phyloP scores from a whole-genome alignment of 1,284 basidiomycete species.

The Cutaneotrichosporon curvatum region DNA sequence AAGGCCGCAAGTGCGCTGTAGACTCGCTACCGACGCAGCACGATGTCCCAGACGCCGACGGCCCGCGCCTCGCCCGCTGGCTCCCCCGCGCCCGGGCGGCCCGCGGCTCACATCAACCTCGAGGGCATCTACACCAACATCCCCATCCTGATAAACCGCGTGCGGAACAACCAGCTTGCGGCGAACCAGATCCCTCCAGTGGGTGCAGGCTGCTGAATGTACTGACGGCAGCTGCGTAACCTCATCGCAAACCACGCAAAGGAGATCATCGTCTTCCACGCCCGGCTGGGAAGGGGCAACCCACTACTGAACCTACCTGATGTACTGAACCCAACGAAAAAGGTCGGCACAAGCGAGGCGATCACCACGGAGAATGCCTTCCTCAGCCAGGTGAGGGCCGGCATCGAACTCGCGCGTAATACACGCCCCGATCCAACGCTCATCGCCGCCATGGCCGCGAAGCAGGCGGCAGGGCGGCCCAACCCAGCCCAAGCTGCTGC shows the following conservation, averaged over 20 bases:
- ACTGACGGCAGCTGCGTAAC: conserved; percentile 15
- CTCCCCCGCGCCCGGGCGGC: conserved; percentile 10
- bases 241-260: conserved; percentile 16
- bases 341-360: conserved; percentile 13
- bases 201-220: neutral
- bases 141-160: conserved; percentile 14
- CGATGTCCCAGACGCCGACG: conserved; percentile 7
- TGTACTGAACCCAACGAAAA: conserved; percentile 17
- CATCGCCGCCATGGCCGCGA: conserved; percentile 7
- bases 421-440: conserved; percentile 11
- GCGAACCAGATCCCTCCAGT: conserved; percentile 16
- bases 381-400: conserved; percentile 9
- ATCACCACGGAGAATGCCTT: conserved; percentile 15
- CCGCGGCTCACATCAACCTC: conserved; percentile 12
- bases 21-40: neutral
- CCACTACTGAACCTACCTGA: conserved; percentile 20
- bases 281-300: conserved; percentile 14
- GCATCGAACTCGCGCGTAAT: conserved; percentile 9
- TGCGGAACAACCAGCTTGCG: conserved; percentile 13
- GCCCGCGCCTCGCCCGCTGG: conserved; percentile 14
- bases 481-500: neutral
- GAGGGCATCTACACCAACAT: conserved; percentile 19
- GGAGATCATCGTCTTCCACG: conserved; percentile 21
- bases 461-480: neutral
- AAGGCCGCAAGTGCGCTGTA: neutral